A percentile compares a stretch with the other conserved stretches of the same genome.
These are phyloP conservation scores for Endoconidiophora polonica DNA, from an alignment of 2,329 filamentous ascomycete species.

Conservation along the genomic window DNA sequence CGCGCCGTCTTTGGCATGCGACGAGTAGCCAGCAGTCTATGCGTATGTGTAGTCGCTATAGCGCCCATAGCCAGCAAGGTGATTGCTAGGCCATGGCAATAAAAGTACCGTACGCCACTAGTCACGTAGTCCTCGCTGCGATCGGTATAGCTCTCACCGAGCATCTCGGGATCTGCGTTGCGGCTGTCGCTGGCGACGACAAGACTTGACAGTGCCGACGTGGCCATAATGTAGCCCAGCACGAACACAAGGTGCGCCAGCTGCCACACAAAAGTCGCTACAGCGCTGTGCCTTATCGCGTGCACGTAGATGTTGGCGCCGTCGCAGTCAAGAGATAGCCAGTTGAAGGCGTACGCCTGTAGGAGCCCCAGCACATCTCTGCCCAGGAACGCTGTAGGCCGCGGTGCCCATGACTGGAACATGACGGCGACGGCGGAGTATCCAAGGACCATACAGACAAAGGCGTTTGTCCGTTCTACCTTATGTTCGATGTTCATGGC, in stretches of 20 bases:
- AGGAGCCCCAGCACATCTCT: slow-evolving; percentile 43
- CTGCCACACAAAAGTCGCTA: slow-evolving; percentile 35
- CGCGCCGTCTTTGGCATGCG: slow-evolving; percentile 35
- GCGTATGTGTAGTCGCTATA: slow-evolving; percentile 38
- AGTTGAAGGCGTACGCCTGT: slow-evolving; percentile 43
- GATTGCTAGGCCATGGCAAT: slow-evolving; percentile 43
- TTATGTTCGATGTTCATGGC: slow-evolving; percentile 50
- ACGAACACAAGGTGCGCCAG: slow-evolving; percentile 44
- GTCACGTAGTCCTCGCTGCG: slow-evolving; percentile 34
- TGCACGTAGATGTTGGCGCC: slow-evolving; percentile 38
- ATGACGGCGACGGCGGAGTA: slow-evolving; percentile 45
- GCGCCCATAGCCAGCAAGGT: slow-evolving; percentile 36
- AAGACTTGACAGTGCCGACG: slow-evolving; percentile 38
- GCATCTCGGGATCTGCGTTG: too few species aligned
- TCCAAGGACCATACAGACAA: slow-evolving; percentile 47
- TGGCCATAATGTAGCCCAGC: slow-evolving; percentile 44
- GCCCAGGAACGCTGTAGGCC: slow-evolving; percentile 42
- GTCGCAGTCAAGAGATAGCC: slow-evolving; percentile 49
- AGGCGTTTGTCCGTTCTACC: slow-evolving; percentile 46
- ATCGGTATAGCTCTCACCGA: slow-evolving; percentile 27
- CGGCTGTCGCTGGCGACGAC: slow-evolving; percentile 31
- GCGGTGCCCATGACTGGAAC: slow-evolving; percentile 38
- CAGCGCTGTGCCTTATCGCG: slow-evolving; percentile 38
- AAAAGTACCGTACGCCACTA: slow-evolving; percentile 42
- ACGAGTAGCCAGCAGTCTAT: slow-evolving; percentile 32